These are phyloP conservation scores for Gryganskiella cystojenkinii DNA, from an alignment of 192 early-diverging fungal genomes.

Conservation along the genomic window DNA sequence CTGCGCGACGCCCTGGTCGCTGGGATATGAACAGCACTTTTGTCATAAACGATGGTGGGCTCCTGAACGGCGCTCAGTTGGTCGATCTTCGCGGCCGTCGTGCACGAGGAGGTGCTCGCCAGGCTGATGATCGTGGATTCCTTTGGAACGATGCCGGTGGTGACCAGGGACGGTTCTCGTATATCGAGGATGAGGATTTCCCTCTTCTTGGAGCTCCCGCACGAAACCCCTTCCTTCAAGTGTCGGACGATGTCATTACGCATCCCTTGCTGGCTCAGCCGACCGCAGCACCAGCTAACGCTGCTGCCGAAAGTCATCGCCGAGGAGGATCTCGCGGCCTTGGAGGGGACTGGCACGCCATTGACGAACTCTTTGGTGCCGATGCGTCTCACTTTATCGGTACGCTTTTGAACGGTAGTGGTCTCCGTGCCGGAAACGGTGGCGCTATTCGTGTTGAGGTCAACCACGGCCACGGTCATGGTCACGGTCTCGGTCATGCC, in stretches of 20 bases:
- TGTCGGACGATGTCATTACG: slow-evolving; percentile 66
- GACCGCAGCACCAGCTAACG: slow-evolving; percentile 14
- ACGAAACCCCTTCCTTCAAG: slow-evolving; percentile 40
- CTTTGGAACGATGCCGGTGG: slow-evolving; percentile 35
- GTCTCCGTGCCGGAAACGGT: slow-evolving; percentile 25
- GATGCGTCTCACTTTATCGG: slow-evolving; percentile 36
- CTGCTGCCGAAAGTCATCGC: slow-evolving; percentile 17
- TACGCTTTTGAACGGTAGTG: slow-evolving; percentile 42
- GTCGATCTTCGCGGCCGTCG: slow-evolving; percentile 57
- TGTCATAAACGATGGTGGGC: slow-evolving; percentile 48
- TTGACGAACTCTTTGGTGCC: slow-evolving; percentile 70
- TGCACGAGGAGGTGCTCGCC: slow-evolving; percentile 44
- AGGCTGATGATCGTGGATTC: slow-evolving; percentile 50
- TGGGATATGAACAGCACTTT: slow-evolving; percentile 48
- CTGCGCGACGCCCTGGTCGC: slow-evolving; percentile 37
- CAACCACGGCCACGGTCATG: slow-evolving; percentile 25
- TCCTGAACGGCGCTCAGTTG: slow-evolving; percentile 39
- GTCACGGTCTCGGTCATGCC: background rate
- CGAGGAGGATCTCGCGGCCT: slow-evolving; percentile 43
- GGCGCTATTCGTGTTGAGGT: slow-evolving; percentile 50
- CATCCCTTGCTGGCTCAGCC: slow-evolving; percentile 76
- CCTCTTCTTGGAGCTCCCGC: slow-evolving; percentile 49
- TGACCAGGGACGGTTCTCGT: slow-evolving; percentile 47
- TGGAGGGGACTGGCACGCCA: slow-evolving; percentile 65
- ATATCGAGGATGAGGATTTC: slow-evolving; percentile 46